phyloP scores from a whole-genome alignment of 352 stramenopile genomes.

The Thalassiosira mediterranea region DNA sequence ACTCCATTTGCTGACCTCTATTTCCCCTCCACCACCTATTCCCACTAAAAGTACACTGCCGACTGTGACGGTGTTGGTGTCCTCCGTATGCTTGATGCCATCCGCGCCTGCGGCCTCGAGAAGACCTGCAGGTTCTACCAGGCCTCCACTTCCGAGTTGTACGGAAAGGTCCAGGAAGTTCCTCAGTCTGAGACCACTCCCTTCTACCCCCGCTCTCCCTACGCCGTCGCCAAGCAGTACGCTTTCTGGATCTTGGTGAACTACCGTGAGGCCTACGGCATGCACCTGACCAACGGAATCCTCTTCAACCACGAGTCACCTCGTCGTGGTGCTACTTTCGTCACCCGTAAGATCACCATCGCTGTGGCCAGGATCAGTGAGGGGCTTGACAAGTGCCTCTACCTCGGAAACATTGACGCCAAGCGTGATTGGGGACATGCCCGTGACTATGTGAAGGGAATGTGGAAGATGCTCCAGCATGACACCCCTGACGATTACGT shows the following conservation, averaged over 20 bases:
- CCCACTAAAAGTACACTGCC: constrained; percentile 90
- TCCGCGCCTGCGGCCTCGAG: constrained; percentile 91
- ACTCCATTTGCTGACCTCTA: background rate
- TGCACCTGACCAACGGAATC: constrained; percentile 96
- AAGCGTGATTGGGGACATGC: constrained; percentile 99
- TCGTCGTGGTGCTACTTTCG: constrained; percentile 95
- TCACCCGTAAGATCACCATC: constrained; percentile 98
- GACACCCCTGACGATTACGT: constrained; percentile 91
- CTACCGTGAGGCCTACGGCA: constrained; percentile 96
- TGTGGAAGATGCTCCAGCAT: constrained; percentile 98
- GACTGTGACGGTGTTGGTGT: constrained; percentile 95
- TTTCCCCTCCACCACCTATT: background rate
- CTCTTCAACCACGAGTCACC: constrained; percentile 99
- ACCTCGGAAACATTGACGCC: constrained; percentile 96
- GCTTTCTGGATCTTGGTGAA: constrained; percentile 99
- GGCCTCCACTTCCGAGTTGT: constrained; percentile 98
- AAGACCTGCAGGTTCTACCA: constrained; percentile 90
- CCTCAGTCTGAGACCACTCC: constrained; percentile 96
- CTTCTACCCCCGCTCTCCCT: constrained; percentile 98
- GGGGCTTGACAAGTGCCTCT: constrained; percentile 93
- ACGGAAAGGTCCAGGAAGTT: constrained; percentile 95
- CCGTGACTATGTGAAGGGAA: constrained; percentile 97
- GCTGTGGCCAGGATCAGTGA: constrained; percentile 92
- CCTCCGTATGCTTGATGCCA: constrained; percentile 96
- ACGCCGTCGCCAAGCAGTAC: constrained; percentile 98